phyloP scores from a whole-genome alignment of 306 rosid species.

The Citrullus colocynthis region DNA sequence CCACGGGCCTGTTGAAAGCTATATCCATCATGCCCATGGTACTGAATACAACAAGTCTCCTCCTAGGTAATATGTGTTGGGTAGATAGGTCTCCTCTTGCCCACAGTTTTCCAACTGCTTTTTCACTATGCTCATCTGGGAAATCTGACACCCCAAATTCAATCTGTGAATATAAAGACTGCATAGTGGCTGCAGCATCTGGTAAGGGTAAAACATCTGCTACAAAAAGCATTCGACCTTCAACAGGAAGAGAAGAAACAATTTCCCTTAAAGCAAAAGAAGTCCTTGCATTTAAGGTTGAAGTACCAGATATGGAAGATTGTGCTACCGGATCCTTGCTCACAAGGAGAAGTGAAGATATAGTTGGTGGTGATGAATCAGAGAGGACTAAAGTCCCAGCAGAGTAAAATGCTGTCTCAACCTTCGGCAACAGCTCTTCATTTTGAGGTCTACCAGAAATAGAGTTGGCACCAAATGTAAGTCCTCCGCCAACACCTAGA shows the following conservation, averaged over 20 bases:
- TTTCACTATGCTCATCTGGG: slow-evolving; percentile 57
- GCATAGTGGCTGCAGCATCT: slow-evolving; percentile 59
- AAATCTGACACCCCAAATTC: slow-evolving; percentile 68
- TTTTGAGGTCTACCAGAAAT: slow-evolving; percentile 73
- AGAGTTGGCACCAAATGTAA: slow-evolving; percentile 75
- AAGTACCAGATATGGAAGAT: slow-evolving; percentile 40
- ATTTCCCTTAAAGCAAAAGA: slow-evolving; percentile 80
- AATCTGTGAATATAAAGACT: slow-evolving; percentile 76
- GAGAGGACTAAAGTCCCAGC: slow-evolving; percentile 87
- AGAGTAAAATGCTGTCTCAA: slow-evolving; percentile 84
- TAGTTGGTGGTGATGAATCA: slow-evolving; percentile 81
- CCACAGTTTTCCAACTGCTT: slow-evolving; percentile 76
- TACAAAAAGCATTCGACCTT: slow-evolving; percentile 93
- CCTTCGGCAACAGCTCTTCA: slow-evolving; percentile 81
- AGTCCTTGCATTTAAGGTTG: slow-evolving; percentile 53
- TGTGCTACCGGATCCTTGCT: slow-evolving; percentile 68
- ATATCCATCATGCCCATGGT: slow-evolving; percentile 98
- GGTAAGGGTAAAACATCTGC: slow-evolving; percentile 85
- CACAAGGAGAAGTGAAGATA: slow-evolving; percentile 81
- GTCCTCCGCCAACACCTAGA: slow-evolving; percentile 79
- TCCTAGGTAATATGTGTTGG: slow-evolving; percentile 90
- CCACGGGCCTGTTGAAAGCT: slow-evolving; percentile 90
- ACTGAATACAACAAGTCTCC: slow-evolving; percentile 81
- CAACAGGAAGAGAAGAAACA: slow-evolving; percentile 79
- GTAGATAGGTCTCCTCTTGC: slow-evolving; percentile 93